Percentiles rank a stretch among this genome's conserved stretches.
phyloP scores from a whole-genome alignment of 202 grass and related monocot genomes.

The Elaeis oleifera region DNA sequence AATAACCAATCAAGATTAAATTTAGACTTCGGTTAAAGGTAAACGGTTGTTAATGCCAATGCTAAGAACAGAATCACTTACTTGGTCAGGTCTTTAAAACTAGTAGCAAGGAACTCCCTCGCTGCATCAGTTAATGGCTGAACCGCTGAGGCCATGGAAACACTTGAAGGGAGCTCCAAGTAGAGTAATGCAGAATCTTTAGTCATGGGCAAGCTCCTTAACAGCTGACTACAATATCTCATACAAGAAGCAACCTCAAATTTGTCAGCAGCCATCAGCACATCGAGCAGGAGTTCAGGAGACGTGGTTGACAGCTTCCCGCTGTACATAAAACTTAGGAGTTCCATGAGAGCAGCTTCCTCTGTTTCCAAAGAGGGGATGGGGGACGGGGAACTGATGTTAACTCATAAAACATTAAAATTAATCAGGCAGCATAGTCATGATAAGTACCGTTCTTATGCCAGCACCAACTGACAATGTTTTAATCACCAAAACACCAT shows the following conservation, averaged over 20 bases:
- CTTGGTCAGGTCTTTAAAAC: slow-evolving; percentile 15
- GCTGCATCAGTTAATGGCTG: slow-evolving; percentile 16
- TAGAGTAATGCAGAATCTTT: slow-evolving; percentile 16
- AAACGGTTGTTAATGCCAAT: background rate
- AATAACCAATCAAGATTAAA: background rate
- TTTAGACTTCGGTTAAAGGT: background rate
- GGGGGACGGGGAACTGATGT: background rate
- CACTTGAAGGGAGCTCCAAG: slow-evolving; percentile 9
- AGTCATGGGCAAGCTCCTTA: slow-evolving; percentile 19
- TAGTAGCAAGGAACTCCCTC: slow-evolving; percentile 13
- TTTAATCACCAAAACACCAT: background rate
- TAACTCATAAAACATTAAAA: background rate
- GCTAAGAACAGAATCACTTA: background rate
- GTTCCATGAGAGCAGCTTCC: slow-evolving; percentile 21
- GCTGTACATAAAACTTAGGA: slow-evolving; percentile 26
- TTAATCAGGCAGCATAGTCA: background rate
- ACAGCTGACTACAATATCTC: slow-evolving; percentile 11
- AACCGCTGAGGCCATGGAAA: slow-evolving; percentile 14
- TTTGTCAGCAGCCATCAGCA: slow-evolving; percentile 21
- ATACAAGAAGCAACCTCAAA: slow-evolving; percentile 22
- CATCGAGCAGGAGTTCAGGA: slow-evolving; percentile 3
- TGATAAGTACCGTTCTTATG: background rate
- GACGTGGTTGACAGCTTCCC: slow-evolving; percentile 19
- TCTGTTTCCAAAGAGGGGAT: slow-evolving; percentile 4
- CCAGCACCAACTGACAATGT: background rate